Evolutionary conservation across 306 rosid species (phyloP).

Genomic region (Sphenostylis stenocarpa): DNA sequence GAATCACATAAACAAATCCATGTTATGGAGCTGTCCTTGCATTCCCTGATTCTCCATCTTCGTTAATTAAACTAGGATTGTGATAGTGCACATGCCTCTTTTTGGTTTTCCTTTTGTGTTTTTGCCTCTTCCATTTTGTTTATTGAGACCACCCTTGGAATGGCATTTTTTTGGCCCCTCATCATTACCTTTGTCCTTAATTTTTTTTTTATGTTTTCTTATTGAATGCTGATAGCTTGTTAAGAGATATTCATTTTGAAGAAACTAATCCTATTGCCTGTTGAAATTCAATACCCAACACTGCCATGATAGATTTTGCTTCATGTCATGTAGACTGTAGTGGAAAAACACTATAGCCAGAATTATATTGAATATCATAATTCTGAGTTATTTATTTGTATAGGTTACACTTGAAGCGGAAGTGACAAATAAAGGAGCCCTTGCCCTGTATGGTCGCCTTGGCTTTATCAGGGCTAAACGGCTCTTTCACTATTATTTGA

Average conservation of each 20-base stretch:
- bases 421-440: conserved; percentile 95
- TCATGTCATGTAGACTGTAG: conserved; percentile 7
- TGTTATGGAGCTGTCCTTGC: background rate
- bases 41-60: conserved; percentile 3
- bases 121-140: background rate
- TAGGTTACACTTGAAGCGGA: conserved; percentile 96
- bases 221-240: background rate
- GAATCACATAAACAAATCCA: conserved; percentile 12
- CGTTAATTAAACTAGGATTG: conserved; percentile 1
- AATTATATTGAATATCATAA: background rate
- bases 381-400: conserved; percentile 1
- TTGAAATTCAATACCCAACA: too few relatives aligned
- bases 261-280: background rate
- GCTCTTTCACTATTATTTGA: conserved; percentile 91
- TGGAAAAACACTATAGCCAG: background rate
- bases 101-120: background rate
- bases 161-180: background rate
- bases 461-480: conserved; percentile 93
- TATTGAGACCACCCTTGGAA: background rate
- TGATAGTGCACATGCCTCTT: background rate
- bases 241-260: background rate
- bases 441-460: conserved; percentile 90
- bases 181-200: background rate
- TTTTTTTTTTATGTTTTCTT: background rate
- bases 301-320: background rate